Percentiles rank a stretch among this genome's conserved stretches.
phyloP scores from a whole-genome alignment of 441 rosid genomes.

The Erysimum pusillum region DNA sequence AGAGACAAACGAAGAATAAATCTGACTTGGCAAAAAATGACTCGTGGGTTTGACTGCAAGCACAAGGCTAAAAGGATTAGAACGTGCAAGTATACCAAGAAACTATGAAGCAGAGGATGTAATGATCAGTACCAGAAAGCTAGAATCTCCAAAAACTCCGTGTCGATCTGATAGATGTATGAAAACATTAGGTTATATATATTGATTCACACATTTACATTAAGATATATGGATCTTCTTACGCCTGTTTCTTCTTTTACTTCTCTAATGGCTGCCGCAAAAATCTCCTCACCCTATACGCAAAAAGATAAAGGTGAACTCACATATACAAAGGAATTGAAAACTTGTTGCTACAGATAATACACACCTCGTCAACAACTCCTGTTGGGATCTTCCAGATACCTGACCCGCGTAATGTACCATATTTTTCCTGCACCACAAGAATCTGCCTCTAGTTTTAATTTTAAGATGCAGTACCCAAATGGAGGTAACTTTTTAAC shows the following conservation, averaged over 20 bases:
- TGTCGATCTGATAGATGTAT: slow-evolving; percentile 64
- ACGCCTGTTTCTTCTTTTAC: slow-evolving; percentile 94
- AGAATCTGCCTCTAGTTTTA: slow-evolving; percentile 60
- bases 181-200: slow-evolving; percentile 17
- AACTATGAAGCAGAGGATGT: slow-evolving; percentile 14
- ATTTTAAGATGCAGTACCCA: not conserved
- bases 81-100: slow-evolving; percentile 10
- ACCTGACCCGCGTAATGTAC: slow-evolving; percentile 61
- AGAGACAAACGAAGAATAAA: slow-evolving; percentile 79
- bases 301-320: slow-evolving; percentile 21
- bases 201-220: not conserved
- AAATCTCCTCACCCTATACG: slow-evolving; percentile 80
- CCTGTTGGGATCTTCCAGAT: slow-evolving; percentile 75
- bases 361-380: slow-evolving; percentile 79
- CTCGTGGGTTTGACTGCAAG: slow-evolving; percentile 73
- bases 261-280: slow-evolving; percentile 77
- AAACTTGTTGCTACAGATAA: slow-evolving; percentile 18
- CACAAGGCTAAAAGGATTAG: slow-evolving; percentile 25
- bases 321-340: slow-evolving; percentile 4
- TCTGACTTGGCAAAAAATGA: slow-evolving; percentile 79
- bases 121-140: slow-evolving; percentile 72
- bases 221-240: slow-evolving; percentile 43
- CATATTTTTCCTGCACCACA: slow-evolving; percentile 82
- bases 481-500: not conserved
- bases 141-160: slow-evolving; percentile 74